Conservation (phyloP, 805 yeast genomes). For the Cephaloascus albidus region DNA sequence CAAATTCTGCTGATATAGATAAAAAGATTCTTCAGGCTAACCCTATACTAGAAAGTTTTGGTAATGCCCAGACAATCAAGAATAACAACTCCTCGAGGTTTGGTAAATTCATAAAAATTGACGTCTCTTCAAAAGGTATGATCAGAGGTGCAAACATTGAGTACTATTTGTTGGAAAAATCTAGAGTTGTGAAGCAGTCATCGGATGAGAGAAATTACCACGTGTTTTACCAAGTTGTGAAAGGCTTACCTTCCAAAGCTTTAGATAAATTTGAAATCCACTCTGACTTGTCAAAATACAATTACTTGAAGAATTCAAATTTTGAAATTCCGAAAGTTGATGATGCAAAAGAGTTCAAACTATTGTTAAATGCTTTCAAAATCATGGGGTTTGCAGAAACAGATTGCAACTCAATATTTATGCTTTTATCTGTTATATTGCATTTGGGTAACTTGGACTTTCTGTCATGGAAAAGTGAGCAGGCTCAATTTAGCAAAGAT, state of each 20-base stretch:
- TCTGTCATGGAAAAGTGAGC: slow-evolving; percentile 57
- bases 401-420: slow-evolving; percentile 52
- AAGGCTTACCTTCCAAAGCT: slow-evolving; percentile 49
- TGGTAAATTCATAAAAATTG: slow-evolving; percentile 90
- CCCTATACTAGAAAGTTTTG: slow-evolving; percentile 92
- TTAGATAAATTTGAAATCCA: slow-evolving; percentile 36
- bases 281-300: slow-evolving; percentile 30
- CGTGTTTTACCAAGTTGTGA: slow-evolving; percentile 78
- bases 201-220: slow-evolving; percentile 84
- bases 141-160: slow-evolving; percentile 88
- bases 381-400: slow-evolving; percentile 58
- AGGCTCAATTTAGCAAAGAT: slow-evolving; percentile 55
- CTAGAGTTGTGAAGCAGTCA: slow-evolving; percentile 78
- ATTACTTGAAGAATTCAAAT: slow-evolving; percentile 50
- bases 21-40: slow-evolving; percentile 84
- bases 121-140: slow-evolving; percentile 51
- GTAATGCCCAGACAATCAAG: slow-evolving; percentile 92
- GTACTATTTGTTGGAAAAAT: slow-evolving; percentile 89
- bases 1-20: slow-evolving; percentile 49
- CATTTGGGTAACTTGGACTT: slow-evolving; percentile 83
- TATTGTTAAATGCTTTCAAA: slow-evolving; percentile 56
- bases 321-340: slow-evolving; percentile 61
- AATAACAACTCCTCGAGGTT: slow-evolving; percentile 94
- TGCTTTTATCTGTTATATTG: slow-evolving; percentile 63
- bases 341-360: slow-evolving; percentile 60